These are phyloP conservation scores for Phytophthora pluvialis DNA, from an alignment of 352 stramenopile species.

Conservation along the genomic window DNA sequence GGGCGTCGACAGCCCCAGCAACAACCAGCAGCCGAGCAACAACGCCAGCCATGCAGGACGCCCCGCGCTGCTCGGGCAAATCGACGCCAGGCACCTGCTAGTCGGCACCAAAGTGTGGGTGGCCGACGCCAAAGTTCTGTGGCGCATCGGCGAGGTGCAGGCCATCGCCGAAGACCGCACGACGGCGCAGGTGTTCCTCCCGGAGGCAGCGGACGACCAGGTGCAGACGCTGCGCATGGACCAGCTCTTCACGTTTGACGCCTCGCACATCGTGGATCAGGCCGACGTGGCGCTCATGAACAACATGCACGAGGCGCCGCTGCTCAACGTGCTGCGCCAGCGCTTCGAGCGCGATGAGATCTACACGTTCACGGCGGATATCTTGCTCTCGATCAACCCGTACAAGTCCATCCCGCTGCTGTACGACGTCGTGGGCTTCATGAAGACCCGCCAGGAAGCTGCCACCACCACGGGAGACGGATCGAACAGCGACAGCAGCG, in stretches of 20 bases:
- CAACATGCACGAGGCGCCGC: conserved; percentile 89
- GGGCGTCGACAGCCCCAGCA: conserved; percentile 26
- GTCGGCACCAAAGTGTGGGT: conserved; percentile 79
- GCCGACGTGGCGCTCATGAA: conserved; percentile 90
- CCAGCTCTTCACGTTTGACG: conserved; percentile 83
- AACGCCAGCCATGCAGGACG: conserved; percentile 19
- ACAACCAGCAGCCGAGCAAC: conserved; percentile 31
- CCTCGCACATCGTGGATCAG: conserved; percentile 85
- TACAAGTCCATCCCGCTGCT: conserved; percentile 89
- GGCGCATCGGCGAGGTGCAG: conserved; percentile 82
- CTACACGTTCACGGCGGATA: conserved; percentile 89
- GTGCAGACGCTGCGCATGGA: conserved; percentile 53
- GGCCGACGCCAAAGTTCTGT: conserved; percentile 73
- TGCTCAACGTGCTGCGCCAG: conserved; percentile 81
- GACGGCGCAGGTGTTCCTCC: conserved; percentile 63
- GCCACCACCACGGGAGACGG: conserved; percentile 32
- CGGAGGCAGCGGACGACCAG: conserved; percentile 66
- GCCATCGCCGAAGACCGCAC: conserved; percentile 49
- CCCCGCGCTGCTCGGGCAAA: conserved; percentile 44
- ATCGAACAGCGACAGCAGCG: conserved; percentile 36
- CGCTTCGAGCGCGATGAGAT: conserved; percentile 85
- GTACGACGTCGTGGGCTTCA: conserved; percentile 82
- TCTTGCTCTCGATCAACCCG: conserved; percentile 85
- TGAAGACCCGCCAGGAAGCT: conserved; percentile 50
- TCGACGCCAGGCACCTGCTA: conserved; percentile 56